These are phyloP conservation scores for Fraxinus greggii DNA, from an alignment of 305 asterid genomes.

Conservation along the genomic window DNA sequence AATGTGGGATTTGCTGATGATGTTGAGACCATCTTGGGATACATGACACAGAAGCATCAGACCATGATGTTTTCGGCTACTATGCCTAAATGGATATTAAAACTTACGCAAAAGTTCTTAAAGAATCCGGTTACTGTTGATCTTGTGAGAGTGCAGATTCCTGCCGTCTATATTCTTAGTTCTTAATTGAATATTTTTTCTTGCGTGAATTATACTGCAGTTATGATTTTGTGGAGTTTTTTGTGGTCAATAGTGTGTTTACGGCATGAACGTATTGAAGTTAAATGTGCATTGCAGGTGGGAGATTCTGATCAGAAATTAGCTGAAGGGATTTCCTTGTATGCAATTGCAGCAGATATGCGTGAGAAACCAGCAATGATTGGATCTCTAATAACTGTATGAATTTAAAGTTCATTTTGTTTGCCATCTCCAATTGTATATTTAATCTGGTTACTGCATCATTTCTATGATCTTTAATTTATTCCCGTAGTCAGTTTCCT, in stretches of 20 bases:
- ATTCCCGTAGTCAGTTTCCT: not conserved
- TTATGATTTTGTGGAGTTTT: not conserved
- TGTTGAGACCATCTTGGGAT: constrained; percentile 79
- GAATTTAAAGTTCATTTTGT: constrained; percentile 11
- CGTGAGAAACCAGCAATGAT: constrained; percentile 71
- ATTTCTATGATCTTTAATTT: constrained; percentile 3
- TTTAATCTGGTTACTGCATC: not conserved
- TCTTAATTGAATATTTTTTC: not conserved
- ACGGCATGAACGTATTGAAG: constrained; percentile 7
- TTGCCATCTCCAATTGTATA: not conserved
- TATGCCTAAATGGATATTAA: constrained; percentile 88
- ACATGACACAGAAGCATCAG: constrained; percentile 74
- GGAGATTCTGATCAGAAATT: constrained; percentile 86
- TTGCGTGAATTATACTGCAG: not conserved
- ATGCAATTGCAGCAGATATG: constrained; percentile 56
- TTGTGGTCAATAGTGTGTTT: not conserved
- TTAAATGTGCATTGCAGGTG: constrained; percentile 50
- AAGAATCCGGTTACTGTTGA: constrained; percentile 75
- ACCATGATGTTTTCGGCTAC: constrained; percentile 98
- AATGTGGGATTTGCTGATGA: constrained; percentile 92
- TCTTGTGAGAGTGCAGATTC: constrained; percentile 59
- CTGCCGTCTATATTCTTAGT: not conserved
- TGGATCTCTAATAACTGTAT: constrained; percentile 77
- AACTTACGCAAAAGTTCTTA: constrained; percentile 73
- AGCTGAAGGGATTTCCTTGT: constrained; percentile 86